These are phyloP conservation scores for Phytophthora colocasiae DNA, from an alignment of 352 stramenopile species.

Conservation along the genomic window DNA sequence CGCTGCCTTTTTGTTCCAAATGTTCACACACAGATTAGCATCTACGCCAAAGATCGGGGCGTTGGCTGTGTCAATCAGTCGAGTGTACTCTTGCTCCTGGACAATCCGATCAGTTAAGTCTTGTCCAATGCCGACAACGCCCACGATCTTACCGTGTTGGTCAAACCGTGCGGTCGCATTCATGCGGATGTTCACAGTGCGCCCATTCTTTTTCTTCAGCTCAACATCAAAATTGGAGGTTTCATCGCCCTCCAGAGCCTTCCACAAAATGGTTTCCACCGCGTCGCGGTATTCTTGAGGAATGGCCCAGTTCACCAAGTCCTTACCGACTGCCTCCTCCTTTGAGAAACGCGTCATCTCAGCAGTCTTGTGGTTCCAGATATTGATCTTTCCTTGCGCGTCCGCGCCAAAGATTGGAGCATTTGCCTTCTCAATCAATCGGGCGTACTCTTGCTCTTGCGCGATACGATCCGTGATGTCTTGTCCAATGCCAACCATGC, in stretches of 20 bases:
- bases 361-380: slow-evolving; percentile 93
- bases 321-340: slow-evolving; percentile 88
- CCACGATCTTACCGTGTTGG: slow-evolving; percentile 78
- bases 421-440: slow-evolving; percentile 92
- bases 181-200: slow-evolving; percentile 71
- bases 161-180: slow-evolving; percentile 76
- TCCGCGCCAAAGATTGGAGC: slow-evolving; percentile 92
- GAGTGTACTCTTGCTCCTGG: slow-evolving; percentile 89
- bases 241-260: slow-evolving; percentile 66
- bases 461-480: slow-evolving; percentile 84
- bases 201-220: slow-evolving; percentile 71
- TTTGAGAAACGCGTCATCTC: slow-evolving; percentile 91
- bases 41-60: slow-evolving; percentile 93
- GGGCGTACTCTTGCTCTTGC: slow-evolving; percentile 79
- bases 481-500: slow-evolving; percentile 90
- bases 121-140: slow-evolving; percentile 88
- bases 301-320: slow-evolving; percentile 72
- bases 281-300: slow-evolving; percentile 59
- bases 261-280: slow-evolving; percentile 58
- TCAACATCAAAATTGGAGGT: slow-evolving; percentile 89
- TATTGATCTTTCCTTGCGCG: slow-evolving; percentile 77
- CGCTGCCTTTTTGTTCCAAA: slow-evolving; percentile 93
- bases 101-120: slow-evolving; percentile 88
- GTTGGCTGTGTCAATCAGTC: slow-evolving; percentile 92
- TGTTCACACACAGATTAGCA: slow-evolving; percentile 87